Base-by-base conservation (phyloP, 2,329 filamentous ascomycete species). In the Phaeosphaeriaceae sp. region DNA sequence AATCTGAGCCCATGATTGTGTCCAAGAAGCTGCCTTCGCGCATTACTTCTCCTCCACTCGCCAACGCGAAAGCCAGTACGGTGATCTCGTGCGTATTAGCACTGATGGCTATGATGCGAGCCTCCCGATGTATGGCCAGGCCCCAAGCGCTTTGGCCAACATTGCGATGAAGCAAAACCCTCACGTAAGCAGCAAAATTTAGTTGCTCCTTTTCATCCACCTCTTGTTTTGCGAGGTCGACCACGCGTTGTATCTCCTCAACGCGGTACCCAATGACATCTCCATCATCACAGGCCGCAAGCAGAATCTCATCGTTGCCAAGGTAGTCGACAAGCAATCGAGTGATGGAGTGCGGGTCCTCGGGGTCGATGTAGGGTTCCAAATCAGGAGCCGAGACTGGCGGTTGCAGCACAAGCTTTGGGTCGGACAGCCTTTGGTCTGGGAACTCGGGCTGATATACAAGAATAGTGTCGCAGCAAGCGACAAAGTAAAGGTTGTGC, bases 121-220 rank as follows among this genome's bases (percentile, higher is more conserved):
- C 92, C 62, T 89, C 81, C 61, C 87, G 85, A 75, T 98, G 94
- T 11, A 97, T 85, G 8, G 93, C 90, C 49, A 97, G 78, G 0
- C 94, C 95, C 95, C 95, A 99, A 2, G 94, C 94, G 59, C 92
- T 94, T 23, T 79, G 80, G 1, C 87, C 86, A 2, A 97, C 93
- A 72, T 91, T 93, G 40, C 91, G 86, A 58, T 88, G 86, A 57
- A 97, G 91, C 71, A 97, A 91, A 0, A 81, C 80, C 69, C 59
- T 80, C 65, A 73, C 72, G 56, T 70, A 67, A 43, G 82, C 48
- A 79, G 83, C 70, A 82, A 86, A 55, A 62, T 65, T 19, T 3
- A 57, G 28, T 13, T 64, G 59, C n/a, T 52, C 22, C 8, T 62
- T 48, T 9, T 30, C 28, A 1, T 58, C 53, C 9, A 42, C 24